These are phyloP conservation scores for Lenwebbia sp. DNA, from an alignment of 345 rosid genomes.

Conservation along the genomic window DNA sequence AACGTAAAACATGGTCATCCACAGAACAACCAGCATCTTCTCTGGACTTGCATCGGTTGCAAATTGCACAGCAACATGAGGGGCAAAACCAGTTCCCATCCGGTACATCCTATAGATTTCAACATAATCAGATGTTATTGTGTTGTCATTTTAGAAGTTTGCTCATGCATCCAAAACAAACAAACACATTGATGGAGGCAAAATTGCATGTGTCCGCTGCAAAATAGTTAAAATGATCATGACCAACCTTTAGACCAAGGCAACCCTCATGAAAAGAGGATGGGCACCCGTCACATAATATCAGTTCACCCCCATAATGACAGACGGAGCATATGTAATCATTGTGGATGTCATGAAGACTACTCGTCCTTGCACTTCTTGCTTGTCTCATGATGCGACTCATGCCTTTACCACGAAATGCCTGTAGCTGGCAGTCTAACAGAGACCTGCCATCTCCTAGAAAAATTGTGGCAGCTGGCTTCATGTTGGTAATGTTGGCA, in stretches of 20 bases:
- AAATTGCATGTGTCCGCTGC: neutral
- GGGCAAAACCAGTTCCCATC: slow-evolving; percentile 89
- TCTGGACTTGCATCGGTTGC: slow-evolving; percentile 25
- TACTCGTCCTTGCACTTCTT: slow-evolving; percentile 12
- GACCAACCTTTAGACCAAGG: slow-evolving; percentile 49
- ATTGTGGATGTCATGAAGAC: slow-evolving; percentile 26
- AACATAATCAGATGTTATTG: neutral
- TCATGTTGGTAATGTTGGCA: slow-evolving; percentile 9
- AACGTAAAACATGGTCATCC: slow-evolving; percentile 20
- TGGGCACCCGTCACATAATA: slow-evolving; percentile 78
- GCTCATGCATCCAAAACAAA: neutral
- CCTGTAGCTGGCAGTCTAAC: slow-evolving; percentile 20
- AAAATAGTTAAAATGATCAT: neutral
- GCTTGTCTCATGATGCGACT: slow-evolving; percentile 1
- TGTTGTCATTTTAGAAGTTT: neutral
- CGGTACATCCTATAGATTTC: slow-evolving; percentile 41
- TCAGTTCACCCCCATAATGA: slow-evolving; percentile 68
- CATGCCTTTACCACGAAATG: neutral
- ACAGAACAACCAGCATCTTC: slow-evolving; percentile 6
- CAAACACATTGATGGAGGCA: neutral
- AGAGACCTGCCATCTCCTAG: slow-evolving; percentile 78
- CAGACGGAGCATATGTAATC: slow-evolving; percentile 63
- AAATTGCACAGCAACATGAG: slow-evolving; percentile 63
- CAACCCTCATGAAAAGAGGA: slow-evolving; percentile 72
- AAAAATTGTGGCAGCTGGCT: slow-evolving; percentile 46